Evolutionary conservation across 495 filamentous ascomycete species (phyloP).

Genomic region (Hypoxylon fragiforme): DNA sequence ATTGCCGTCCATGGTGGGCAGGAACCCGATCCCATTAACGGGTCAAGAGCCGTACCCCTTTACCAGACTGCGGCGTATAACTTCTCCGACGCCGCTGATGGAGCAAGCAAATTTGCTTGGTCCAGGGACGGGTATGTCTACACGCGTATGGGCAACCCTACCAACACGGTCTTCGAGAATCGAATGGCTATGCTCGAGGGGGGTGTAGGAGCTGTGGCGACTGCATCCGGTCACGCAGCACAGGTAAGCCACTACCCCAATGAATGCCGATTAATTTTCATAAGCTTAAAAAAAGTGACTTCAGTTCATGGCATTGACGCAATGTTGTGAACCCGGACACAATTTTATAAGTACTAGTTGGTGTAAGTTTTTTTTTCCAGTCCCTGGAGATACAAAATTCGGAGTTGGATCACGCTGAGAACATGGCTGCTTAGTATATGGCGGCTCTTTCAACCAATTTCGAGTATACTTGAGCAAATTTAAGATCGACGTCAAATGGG

Average conservation of each 20-base stretch:
- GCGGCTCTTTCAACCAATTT: constrained; percentile 49
- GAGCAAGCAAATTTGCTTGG: constrained; percentile 48
- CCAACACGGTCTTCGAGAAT: constrained; percentile 46
- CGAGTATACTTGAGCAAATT: constrained; percentile 48
- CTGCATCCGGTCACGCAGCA: constrained; percentile 46
- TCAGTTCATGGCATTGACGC: constrained; percentile 49
- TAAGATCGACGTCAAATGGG: constrained; percentile 46
- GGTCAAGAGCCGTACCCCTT: constrained; percentile 46
- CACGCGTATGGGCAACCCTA: constrained; percentile 50
- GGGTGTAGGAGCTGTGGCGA: constrained; percentile 47
- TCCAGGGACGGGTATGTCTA: constrained; percentile 49
- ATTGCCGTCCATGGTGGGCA: constrained; percentile 47
- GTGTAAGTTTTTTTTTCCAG: constrained; percentile 35
- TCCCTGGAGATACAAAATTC: not conserved
- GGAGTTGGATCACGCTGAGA: constrained; percentile 4
- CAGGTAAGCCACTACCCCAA: constrained; percentile 24
- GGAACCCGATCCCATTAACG: constrained; percentile 48
- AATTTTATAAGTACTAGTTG: constrained; percentile 49
- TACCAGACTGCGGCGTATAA: constrained; percentile 49
- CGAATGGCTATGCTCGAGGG: constrained; percentile 49
- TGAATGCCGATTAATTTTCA: not conserved
- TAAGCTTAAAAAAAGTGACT: constrained; percentile 14
- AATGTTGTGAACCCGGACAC: constrained; percentile 44
- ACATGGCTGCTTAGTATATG: constrained; percentile 32
- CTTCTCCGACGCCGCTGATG: constrained; percentile 49